A percentile compares a stretch with the other conserved stretches of the same genome.
phyloP scores from a whole-genome alignment of 441 rosid genomes.

The Bocquillonia castaneifolia region DNA sequence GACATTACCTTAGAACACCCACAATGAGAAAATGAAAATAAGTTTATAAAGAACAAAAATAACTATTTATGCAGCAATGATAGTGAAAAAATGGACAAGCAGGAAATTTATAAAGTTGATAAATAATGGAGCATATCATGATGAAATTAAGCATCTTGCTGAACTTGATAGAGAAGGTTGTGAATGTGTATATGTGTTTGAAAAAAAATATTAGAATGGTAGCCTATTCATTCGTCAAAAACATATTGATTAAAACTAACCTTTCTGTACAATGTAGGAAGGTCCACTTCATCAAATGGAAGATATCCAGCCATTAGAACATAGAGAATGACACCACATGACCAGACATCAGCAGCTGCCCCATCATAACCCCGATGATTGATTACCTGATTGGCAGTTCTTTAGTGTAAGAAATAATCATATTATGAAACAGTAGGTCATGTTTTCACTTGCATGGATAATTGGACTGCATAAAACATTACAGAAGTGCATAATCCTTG shows the following conservation, averaged over 20 bases:
- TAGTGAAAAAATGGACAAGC: not conserved
- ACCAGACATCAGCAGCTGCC: slow-evolving; percentile 92
- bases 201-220: too few species aligned
- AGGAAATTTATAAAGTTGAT: too few species aligned
- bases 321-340: slow-evolving; percentile 87
- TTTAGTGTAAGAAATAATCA: slow-evolving; percentile 9
- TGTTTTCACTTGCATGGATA: not conserved
- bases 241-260: slow-evolving; percentile 32
- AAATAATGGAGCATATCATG: not conserved
- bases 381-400: slow-evolving; percentile 47
- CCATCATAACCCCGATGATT: slow-evolving; percentile 76
- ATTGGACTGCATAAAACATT: not conserved
- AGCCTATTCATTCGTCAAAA: slow-evolving; percentile 14
- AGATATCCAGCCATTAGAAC: slow-evolving; percentile 85
- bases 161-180: slow-evolving; percentile 14
- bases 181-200: too few species aligned
- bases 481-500: not conserved
- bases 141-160: not conserved
- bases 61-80: not conserved
- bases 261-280: slow-evolving; percentile 71
- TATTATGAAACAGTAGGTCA: not conserved
- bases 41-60: too few species aligned
- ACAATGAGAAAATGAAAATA: too few species aligned
- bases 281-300: slow-evolving; percentile 79
- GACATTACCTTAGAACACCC: too few species aligned